Evolutionary conservation across 2,329 filamentous ascomycete species (phyloP), one percentile per base, ranked within the genome.

Genomic region (Penicillium italicum): DNA sequence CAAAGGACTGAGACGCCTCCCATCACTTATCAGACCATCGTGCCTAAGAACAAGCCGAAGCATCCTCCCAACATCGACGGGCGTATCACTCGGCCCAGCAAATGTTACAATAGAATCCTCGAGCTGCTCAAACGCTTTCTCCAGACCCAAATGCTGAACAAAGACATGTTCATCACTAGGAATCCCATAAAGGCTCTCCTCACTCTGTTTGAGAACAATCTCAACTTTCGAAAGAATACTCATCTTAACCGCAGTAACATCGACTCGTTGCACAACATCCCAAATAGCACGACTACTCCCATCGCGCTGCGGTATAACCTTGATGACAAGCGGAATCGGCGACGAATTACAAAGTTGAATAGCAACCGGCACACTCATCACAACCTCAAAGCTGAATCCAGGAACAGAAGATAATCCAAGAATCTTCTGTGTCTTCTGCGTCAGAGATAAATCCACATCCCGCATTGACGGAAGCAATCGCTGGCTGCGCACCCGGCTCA

Each of bases 321-420:
- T 37, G 12, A 67, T 22, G 9, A 43, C 30, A 16, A 67, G 38
- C 11, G 58, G 62, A 10, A 67, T 50, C 5, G 58, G 55, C 7
- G 40, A 30, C 16, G 56, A 49, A 46, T 61, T 48, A 16, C 59
- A 53, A 5, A 67, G 41, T 33, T 65, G 61, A 42, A 77, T 61
- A 0, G 66, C 55, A 0, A 46, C 33, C 0, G 75, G 74, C 5
- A 61, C 59, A 4, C 63, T 56, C 1, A 72, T 50, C 7, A 67
- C 46, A 1, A 72, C 18, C 0, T 60, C 44, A 33, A 69, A 75
- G 0, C 28, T 37, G 1, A 75, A 65, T 2, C 50, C 41, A 0
- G 76, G 76, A 1, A 72, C 65, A 11, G 66, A 72, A 10, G 72
- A 69, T 0, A 67, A 67, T 0, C 59, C 59, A 4, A 77, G 69